Evolutionary conservation across 371 early-diverging fungal species (phyloP).

Genomic region (Paraphysoderma sedebokerense): DNA sequence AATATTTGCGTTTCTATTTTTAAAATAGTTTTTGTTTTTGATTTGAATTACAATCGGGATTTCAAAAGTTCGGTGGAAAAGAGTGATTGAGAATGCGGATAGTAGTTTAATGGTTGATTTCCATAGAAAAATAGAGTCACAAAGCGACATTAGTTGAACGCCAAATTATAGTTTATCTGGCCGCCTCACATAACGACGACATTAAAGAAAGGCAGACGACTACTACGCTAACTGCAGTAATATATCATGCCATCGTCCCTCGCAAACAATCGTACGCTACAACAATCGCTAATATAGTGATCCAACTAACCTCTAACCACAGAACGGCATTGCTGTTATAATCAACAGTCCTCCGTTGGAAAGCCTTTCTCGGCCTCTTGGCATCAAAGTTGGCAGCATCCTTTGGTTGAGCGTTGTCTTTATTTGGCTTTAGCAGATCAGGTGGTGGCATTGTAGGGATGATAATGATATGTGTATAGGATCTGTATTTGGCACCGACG

Average conservation of each 20-base stretch:
- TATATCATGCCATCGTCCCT: conserved; percentile 1
- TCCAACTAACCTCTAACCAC: conserved; percentile 70
- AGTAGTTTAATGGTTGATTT: neutral
- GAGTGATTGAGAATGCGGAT: conserved; percentile 2
- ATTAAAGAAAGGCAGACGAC: conserved; percentile 5
- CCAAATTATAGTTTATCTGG: conserved; percentile 7
- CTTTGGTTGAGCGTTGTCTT: too few species aligned
- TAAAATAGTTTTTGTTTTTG: too few species aligned
- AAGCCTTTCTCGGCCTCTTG: conserved; percentile 87
- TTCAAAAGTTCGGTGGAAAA: conserved; percentile 2
- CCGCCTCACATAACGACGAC: conserved; percentile 4
- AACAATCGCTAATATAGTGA: too few species aligned
- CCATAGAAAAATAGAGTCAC: neutral
- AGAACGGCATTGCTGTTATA: conserved; percentile 75
- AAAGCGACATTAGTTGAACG: conserved; percentile 1
- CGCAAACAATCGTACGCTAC: too few species aligned
- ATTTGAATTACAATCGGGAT: too few species aligned
- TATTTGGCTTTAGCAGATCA: too few species aligned
- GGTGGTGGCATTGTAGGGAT: too few species aligned
- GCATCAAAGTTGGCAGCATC: too few species aligned
- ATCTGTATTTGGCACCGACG: too few species aligned
- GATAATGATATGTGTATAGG: too few species aligned
- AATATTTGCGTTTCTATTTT: conserved; percentile 33
- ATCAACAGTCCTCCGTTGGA: conserved; percentile 90
- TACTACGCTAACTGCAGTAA: too few species aligned